These are phyloP conservation scores for Gastrodia elata DNA, from an alignment of 106 monocot genomes.

Conservation along the genomic window DNA sequence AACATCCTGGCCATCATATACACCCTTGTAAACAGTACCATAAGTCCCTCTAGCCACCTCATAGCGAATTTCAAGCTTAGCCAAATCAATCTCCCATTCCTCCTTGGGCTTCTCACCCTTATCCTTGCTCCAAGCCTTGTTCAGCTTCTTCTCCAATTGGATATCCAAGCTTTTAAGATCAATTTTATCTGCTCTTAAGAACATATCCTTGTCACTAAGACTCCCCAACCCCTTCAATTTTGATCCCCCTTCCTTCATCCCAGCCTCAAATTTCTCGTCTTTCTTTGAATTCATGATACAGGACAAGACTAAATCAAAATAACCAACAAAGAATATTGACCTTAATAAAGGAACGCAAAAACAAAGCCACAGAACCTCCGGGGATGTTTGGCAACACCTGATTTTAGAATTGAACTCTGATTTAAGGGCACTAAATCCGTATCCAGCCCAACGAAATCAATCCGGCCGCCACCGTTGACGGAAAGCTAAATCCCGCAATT, in stretches of 20 bases:
- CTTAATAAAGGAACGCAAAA: neutral
- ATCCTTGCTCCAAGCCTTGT: constrained; percentile 51
- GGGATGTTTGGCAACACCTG: too few species aligned
- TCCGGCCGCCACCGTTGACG: too few species aligned
- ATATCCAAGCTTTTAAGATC: constrained; percentile 80
- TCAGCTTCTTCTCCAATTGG: constrained; percentile 62
- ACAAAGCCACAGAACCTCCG: neutral
- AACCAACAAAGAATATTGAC: neutral
- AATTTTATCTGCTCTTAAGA: constrained; percentile 73
- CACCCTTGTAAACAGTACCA: constrained; percentile 66
- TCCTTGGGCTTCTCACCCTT: constrained; percentile 30
- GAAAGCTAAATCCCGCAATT: too few species aligned
- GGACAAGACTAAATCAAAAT: neutral
- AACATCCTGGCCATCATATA: constrained; percentile 52
- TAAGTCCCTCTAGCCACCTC: constrained; percentile 62
- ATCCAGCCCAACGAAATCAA: too few species aligned
- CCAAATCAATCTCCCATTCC: constrained; percentile 70
- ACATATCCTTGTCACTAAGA: constrained; percentile 48
- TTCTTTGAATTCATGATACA: neutral
- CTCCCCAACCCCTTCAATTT: constrained; percentile 48
- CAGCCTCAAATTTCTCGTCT: neutral
- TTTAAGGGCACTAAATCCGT: too few species aligned
- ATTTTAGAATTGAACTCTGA: too few species aligned
- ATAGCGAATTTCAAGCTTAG: constrained; percentile 51
- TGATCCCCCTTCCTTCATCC: constrained; percentile 6